Percentiles rank a stretch among this genome's conserved stretches.
phyloP scores from a whole-genome alignment of 2,329 filamentous ascomycete species.

The Fusarium udum region DNA sequence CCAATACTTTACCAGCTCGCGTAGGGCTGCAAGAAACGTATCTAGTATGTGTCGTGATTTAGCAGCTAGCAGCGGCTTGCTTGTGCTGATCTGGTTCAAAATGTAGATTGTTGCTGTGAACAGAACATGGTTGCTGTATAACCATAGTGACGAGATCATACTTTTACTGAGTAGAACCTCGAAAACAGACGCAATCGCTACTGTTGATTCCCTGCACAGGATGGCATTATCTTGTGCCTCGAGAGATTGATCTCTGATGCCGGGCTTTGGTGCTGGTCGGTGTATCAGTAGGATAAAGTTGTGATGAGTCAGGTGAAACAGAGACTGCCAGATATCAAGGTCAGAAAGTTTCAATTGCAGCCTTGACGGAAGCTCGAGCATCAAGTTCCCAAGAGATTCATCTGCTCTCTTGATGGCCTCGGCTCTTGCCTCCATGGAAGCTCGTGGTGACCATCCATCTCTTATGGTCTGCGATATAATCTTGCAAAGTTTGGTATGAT shows the following conservation, averaged over 20 bases:
- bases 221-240: not conserved
- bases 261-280: not conserved
- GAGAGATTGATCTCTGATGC: fast-evolving
- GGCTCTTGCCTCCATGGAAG: not conserved
- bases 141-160: not conserved
- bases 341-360: not conserved
- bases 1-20: constrained; percentile 5
- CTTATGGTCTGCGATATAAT: constrained; percentile 3
- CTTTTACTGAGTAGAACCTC: not conserved
- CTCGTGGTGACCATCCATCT: constrained; percentile 1
- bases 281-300: constrained; percentile 8
- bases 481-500: not conserved
- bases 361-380: not conserved
- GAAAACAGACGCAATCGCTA: constrained; percentile 1
- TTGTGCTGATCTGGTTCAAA: not conserved
- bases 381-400: not conserved
- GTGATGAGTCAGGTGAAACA: not conserved
- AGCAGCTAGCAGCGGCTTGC: not conserved
- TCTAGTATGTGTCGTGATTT: constrained; percentile 1
- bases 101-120: constrained; percentile 16
- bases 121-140: constrained; percentile 11
- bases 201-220: constrained; percentile 3
- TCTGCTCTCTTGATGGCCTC: constrained; percentile 1
- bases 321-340: constrained; percentile 2
- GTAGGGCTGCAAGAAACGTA: not conserved